These are phyloP conservation scores for Syncephalastrum monosporum DNA, from an alignment of 371 early-diverging fungal genomes.

Conservation along the genomic window DNA sequence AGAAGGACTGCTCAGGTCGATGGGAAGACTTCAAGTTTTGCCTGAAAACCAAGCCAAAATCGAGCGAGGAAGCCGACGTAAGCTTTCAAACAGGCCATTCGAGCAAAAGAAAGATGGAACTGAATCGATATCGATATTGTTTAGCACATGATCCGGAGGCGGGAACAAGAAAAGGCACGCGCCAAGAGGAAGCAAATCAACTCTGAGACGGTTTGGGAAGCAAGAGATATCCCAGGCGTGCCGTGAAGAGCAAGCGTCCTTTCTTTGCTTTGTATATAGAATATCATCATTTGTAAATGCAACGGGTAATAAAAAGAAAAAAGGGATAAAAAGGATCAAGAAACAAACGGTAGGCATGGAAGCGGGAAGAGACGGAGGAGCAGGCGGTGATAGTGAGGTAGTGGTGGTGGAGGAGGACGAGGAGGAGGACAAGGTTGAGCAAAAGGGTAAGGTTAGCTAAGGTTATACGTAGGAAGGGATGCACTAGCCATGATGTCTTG, in stretches of 20 bases:
- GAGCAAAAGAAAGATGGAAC: too few species aligned
- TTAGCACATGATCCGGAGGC: constrained; percentile 35
- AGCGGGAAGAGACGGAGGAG: too few species aligned
- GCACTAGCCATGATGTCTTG: too few species aligned
- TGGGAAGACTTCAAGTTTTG: constrained; percentile 50
- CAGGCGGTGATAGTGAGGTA: too few species aligned
- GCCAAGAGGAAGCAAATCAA: constrained; percentile 21
- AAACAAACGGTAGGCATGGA: too few species aligned
- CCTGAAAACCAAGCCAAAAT: constrained; percentile 37
- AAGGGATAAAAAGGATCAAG: not conserved
- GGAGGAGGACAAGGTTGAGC: too few species aligned
- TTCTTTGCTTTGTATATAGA: too few species aligned
- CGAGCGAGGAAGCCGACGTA: constrained; percentile 42
- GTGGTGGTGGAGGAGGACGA: too few species aligned
- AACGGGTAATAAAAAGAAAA: not conserved
- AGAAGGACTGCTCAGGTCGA: constrained; percentile 38
- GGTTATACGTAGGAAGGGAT: too few species aligned
- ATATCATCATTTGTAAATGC: too few species aligned
- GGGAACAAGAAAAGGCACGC: constrained; percentile 23
- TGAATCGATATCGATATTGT: not conserved
- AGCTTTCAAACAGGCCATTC: constrained; percentile 2
- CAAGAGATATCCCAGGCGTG: constrained; percentile 13
- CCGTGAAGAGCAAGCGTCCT: not conserved
- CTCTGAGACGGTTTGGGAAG: constrained; percentile 48
- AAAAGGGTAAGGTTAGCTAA: too few species aligned